Percentiles rank a stretch among this genome's conserved stretches.
Conservation (phyloP, 345 rosid species). For the Clausena lansium region DNA sequence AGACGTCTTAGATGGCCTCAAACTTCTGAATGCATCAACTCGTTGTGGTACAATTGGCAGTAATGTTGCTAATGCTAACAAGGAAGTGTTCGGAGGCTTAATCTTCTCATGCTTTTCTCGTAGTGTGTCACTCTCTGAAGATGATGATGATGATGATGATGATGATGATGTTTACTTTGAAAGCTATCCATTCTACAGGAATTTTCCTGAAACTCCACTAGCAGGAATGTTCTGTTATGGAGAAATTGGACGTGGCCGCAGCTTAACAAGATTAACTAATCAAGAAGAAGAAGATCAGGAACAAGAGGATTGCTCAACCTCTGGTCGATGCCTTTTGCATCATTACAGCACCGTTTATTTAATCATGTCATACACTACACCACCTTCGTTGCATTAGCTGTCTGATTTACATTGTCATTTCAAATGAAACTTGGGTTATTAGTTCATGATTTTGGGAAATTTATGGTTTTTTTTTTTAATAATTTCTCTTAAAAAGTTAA, state of each 20-base stretch:
- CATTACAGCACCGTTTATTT: slow-evolving; percentile 30
- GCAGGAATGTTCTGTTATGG: slow-evolving; percentile 36
- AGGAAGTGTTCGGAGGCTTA: slow-evolving; percentile 35
- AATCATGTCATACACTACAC: slow-evolving; percentile 28
- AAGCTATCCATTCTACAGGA: slow-evolving; percentile 26
- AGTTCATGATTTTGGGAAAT: too few species aligned
- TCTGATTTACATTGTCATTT: background rate
- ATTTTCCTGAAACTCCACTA: slow-evolving; percentile 29
- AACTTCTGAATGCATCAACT: slow-evolving; percentile 6
- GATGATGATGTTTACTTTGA: background rate
- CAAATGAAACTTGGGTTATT: too few species aligned
- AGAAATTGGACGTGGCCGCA: slow-evolving; percentile 30
- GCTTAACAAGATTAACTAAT: background rate
- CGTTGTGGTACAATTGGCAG: background rate
- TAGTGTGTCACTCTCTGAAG: slow-evolving; percentile 2
- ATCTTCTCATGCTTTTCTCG: slow-evolving; percentile 28
- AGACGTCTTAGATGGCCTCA: slow-evolving; percentile 12
- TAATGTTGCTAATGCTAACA: background rate
- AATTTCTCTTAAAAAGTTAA: too few species aligned
- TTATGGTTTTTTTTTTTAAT: too few species aligned
- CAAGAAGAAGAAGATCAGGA: background rate
- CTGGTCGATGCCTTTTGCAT: slow-evolving; percentile 24
- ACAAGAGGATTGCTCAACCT: background rate
- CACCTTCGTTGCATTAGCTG: background rate
- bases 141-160: background rate